Evolutionary conservation across 1,139 yeast genomes (phyloP).

Genomic region (Pichia sp.): DNA sequence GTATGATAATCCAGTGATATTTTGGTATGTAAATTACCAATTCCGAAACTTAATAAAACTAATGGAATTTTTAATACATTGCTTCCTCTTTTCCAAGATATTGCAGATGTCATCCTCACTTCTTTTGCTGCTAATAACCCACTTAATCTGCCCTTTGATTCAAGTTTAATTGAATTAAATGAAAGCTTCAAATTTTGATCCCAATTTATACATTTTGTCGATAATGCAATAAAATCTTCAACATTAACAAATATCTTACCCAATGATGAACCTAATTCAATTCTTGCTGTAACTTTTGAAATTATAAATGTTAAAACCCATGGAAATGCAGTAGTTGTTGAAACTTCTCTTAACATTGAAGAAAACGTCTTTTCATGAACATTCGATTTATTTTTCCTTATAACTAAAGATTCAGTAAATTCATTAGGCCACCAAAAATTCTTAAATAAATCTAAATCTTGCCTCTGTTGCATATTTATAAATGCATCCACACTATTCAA

Average conservation of each 20-base stretch:
- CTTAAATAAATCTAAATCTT: conserved; percentile 73
- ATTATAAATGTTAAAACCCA: conserved; percentile 64
- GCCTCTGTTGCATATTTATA: conserved; percentile 76
- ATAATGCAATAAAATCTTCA: conserved; percentile 61
- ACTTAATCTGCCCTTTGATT: conserved; percentile 72
- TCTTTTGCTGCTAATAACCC: conserved; percentile 52
- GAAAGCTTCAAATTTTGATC: conserved; percentile 66
- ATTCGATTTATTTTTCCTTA: conserved; percentile 4
- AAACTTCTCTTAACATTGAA: conserved; percentile 50
- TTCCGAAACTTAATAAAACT: conserved; percentile 54
- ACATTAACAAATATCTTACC: conserved; percentile 55
- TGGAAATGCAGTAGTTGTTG: conserved; percentile 63
- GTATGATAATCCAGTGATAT: conserved; percentile 79
- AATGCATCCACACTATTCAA: conserved; percentile 55
- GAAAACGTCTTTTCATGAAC: conserved; percentile 38
- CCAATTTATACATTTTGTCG: conserved; percentile 64
- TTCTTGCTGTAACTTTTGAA: conserved; percentile 44
- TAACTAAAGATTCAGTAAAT: conserved; percentile 15
- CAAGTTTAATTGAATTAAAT: conserved; percentile 44
- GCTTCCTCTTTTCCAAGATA: conserved; percentile 58
- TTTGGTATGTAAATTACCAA: conserved; percentile 51
- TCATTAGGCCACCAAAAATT: conserved; percentile 73
- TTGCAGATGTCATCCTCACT: conserved; percentile 54
- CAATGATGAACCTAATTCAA: conserved; percentile 79
- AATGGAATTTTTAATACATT: conserved; percentile 52